phyloP scores from a whole-genome alignment of 192 early-diverging fungal genomes.

The Mortierella hygrophila region DNA sequence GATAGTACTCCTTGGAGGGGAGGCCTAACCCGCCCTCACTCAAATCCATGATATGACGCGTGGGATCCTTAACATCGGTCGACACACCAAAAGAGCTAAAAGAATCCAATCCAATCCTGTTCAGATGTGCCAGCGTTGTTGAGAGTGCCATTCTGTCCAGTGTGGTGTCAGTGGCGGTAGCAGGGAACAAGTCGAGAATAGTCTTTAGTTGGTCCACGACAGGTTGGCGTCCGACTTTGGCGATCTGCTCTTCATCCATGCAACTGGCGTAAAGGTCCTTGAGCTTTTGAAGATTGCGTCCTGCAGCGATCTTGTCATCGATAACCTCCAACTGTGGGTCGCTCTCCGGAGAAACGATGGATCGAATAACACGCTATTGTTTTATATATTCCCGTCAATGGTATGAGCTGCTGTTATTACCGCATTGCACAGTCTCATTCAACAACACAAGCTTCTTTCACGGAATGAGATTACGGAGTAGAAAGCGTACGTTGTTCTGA shows the following conservation, averaged over 20 bases:
- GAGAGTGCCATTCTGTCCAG: conserved; percentile 4
- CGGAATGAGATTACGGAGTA: neutral
- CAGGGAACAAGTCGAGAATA: conserved; percentile 42
- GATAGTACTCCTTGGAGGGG: conserved; percentile 77
- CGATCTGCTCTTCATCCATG: conserved; percentile 57
- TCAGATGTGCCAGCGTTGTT: conserved; percentile 24
- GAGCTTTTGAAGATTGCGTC: conserved; percentile 66
- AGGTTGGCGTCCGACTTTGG: conserved; percentile 51
- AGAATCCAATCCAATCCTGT: conserved; percentile 38
- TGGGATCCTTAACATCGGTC: conserved; percentile 69
- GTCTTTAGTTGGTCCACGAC: conserved; percentile 41
- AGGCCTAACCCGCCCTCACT: conserved; percentile 63
- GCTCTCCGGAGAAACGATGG: conserved; percentile 7
- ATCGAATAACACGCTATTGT: conserved; percentile 10
- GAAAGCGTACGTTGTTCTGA: conserved; percentile 21
- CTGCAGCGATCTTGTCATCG: conserved; percentile 34
- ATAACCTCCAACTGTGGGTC: neutral
- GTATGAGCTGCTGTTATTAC: neutral
- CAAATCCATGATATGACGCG: conserved; percentile 60
- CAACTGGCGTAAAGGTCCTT: conserved; percentile 69
- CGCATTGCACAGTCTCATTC: neutral
- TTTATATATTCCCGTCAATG: conserved; percentile 12
- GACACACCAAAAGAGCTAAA: conserved; percentile 61
- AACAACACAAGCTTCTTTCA: neutral
- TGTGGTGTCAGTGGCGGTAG: neutral